Evolutionary conservation across 441 rosid species (phyloP).

Genomic region (Kokia cookei): DNA sequence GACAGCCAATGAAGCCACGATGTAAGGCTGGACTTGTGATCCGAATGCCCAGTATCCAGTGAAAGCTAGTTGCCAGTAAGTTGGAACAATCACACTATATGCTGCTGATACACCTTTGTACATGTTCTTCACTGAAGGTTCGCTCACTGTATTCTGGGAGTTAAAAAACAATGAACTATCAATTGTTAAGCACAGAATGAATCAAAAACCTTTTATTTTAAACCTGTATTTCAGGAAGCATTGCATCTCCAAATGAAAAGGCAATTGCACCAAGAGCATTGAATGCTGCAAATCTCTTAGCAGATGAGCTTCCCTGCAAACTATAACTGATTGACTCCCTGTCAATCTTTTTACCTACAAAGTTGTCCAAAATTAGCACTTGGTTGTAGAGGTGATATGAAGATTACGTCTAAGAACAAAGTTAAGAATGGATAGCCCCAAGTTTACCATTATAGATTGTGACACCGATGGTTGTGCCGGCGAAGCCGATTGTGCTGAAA

Average conservation of each 20-base stretch:
- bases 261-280: constrained; percentile 51
- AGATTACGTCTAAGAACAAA: neutral
- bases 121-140: constrained; percentile 39
- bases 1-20: constrained; percentile 33
- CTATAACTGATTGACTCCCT: constrained; percentile 31
- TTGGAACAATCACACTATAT: constrained; percentile 28
- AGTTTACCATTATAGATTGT: constrained; percentile 34
- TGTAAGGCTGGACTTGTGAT: constrained; percentile 39
- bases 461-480: constrained; percentile 44
- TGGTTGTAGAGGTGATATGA: neutral
- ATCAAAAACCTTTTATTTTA: neutral
- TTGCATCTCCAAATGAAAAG: constrained; percentile 52
- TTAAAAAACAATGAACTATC: too few species aligned
- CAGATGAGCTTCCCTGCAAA: constrained; percentile 38
- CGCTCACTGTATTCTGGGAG: constrained; percentile 32
- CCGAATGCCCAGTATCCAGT: constrained; percentile 53
- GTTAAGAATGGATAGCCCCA: neutral
- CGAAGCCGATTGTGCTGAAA: constrained; percentile 41
- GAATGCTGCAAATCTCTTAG: constrained; percentile 39
- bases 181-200: neutral
- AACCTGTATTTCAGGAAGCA: constrained; percentile 65
- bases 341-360: constrained; percentile 31
- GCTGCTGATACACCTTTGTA: constrained; percentile 51
- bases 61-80: constrained; percentile 46
- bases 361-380: neutral